These are phyloP conservation scores for Podaxis sp. DNA, from an alignment of 768 basidiomycete genomes.

Conservation along the genomic window DNA sequence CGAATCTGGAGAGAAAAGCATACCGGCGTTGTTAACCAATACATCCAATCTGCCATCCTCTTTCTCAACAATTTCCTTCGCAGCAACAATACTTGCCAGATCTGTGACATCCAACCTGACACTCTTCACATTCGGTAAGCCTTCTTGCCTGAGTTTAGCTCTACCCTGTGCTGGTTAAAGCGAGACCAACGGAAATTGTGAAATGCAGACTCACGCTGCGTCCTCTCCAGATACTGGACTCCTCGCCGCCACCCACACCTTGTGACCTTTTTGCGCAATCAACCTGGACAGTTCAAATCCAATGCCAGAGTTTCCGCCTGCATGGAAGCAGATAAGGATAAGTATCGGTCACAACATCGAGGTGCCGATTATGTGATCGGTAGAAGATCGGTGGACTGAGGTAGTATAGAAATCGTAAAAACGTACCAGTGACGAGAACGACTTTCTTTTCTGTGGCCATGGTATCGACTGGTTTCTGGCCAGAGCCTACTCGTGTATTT, in stretches of 20 bases:
- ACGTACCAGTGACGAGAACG: slow-evolving; percentile 35
- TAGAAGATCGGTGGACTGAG: not conserved
- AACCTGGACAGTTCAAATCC: slow-evolving; percentile 40
- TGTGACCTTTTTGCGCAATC: slow-evolving; percentile 38
- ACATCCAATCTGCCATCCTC: slow-evolving; percentile 39
- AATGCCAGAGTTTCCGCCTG: slow-evolving; percentile 43
- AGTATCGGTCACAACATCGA: not conserved
- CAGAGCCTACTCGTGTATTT: too few species aligned
- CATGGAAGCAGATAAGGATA: not conserved
- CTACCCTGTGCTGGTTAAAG: slow-evolving; percentile 14
- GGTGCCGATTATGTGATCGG: not conserved
- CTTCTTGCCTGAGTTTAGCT: slow-evolving; percentile 27
- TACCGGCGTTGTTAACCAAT: slow-evolving; percentile 43
- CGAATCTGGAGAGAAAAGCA: slow-evolving; percentile 13
- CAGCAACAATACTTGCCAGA: slow-evolving; percentile 26
- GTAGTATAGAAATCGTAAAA: not conserved
- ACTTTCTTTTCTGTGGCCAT: slow-evolving; percentile 20
- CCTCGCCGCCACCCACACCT: slow-evolving; percentile 39
- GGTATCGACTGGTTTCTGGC: not conserved
- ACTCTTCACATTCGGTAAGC: slow-evolving; percentile 24
- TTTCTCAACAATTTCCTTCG: slow-evolving; percentile 30
- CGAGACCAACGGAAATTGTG: not conserved
- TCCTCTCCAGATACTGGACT: slow-evolving; percentile 34
- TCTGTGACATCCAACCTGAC: slow-evolving; percentile 39
- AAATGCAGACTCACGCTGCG: slow-evolving; percentile 28